Conservation (phyloP, 176 grass and related monocot species). For the Cenchrus fungigraminus region DNA sequence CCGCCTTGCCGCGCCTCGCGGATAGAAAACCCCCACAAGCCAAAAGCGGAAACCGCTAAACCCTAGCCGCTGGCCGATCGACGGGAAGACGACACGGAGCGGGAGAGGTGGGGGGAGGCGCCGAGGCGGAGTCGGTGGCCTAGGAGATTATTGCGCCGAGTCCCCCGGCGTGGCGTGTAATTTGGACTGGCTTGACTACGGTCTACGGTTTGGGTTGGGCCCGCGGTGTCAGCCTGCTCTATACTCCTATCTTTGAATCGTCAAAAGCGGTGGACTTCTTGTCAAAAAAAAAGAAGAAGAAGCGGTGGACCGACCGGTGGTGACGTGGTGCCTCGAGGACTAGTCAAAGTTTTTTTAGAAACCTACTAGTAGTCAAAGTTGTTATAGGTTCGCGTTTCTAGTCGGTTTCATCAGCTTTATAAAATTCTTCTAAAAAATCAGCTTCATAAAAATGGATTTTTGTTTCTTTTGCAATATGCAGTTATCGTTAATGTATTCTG, state of each 20-base stretch:
- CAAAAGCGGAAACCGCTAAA: constrained; percentile 12
- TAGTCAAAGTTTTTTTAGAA: neutral
- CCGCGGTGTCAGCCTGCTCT: neutral
- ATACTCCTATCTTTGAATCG: neutral
- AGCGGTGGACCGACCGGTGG: too few relatives aligned
- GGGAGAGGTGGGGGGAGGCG: neutral
- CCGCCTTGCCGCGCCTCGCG: neutral
- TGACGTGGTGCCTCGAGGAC: neutral
- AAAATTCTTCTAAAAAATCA: too few relatives aligned
- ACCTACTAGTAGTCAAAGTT: neutral
- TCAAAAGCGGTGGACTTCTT: neutral
- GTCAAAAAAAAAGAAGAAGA: too few relatives aligned
- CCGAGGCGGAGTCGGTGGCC: neutral
- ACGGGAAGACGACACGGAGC: neutral
- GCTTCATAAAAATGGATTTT: too few relatives aligned
- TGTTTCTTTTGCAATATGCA: too few relatives aligned
- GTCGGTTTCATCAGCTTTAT: too few relatives aligned
- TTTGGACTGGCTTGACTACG: neutral
- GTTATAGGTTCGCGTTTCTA: neutral
- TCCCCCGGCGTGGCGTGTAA: neutral
- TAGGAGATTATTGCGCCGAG: neutral
- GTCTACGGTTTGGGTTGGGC: neutral
- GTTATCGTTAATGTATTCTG: too few relatives aligned
- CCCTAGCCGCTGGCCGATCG: constrained; percentile 40
- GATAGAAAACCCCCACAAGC: constrained; percentile 2